phyloP scores from a whole-genome alignment of 192 early-diverging fungal species.

The Coemansia sp. region DNA sequence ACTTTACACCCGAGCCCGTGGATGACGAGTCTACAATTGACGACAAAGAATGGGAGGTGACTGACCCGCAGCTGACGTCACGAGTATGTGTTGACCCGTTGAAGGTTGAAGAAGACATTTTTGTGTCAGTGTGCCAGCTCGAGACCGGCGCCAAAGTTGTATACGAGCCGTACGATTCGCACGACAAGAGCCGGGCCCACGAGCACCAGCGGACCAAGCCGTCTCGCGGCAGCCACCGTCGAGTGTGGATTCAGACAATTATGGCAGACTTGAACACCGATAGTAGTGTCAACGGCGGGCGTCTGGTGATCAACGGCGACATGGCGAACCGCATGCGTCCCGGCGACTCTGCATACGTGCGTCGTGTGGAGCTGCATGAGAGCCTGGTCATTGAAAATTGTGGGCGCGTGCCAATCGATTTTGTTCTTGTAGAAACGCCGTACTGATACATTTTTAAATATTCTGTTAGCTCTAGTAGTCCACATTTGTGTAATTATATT shows the following conservation, averaged over 20 bases:
- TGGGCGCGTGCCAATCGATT: conserved; percentile 41
- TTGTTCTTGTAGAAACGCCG: conserved; percentile 43
- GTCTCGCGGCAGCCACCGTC: conserved; percentile 17
- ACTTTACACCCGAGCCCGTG: conserved; percentile 34
- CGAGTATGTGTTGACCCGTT: conserved; percentile 45
- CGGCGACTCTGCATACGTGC: conserved; percentile 46
- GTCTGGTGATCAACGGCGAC: conserved; percentile 44
- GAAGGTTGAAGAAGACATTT: conserved; percentile 37
- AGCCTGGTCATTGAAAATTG: conserved; percentile 35
- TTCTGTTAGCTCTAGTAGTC: not conserved
- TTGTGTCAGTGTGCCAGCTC: conserved; percentile 34
- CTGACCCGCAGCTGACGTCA: conserved; percentile 39
- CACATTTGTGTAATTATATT: too few relatives aligned
- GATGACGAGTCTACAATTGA: conserved; percentile 12
- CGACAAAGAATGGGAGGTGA: conserved; percentile 34
- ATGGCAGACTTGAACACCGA: conserved; percentile 28
- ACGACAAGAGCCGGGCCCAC: conserved; percentile 26
- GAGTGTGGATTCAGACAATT: conserved; percentile 47
- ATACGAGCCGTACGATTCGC: conserved; percentile 40
- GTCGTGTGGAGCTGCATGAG: conserved; percentile 28
- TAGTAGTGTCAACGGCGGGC: conserved; percentile 25
- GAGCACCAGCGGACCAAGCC: conserved; percentile 16
- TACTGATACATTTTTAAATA: conserved; percentile 21
- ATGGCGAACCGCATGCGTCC: conserved; percentile 32
- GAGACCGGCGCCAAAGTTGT: conserved; percentile 19